phyloP scores from a whole-genome alignment of 108 stramenopile species.

The Cyclostephanos tholiformis region DNA sequence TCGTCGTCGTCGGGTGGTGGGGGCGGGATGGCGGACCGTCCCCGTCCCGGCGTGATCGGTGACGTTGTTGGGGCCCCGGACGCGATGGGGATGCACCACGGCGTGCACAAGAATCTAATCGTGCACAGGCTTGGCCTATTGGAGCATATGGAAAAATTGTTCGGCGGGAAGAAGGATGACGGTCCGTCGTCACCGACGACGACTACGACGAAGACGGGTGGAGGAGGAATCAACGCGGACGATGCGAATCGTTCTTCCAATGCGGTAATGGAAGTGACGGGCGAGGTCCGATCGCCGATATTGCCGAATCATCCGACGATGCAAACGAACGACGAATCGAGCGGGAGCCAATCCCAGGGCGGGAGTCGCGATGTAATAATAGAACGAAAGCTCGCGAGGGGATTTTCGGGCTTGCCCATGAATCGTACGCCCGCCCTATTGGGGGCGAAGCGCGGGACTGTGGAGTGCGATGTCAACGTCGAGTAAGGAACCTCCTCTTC shows the following conservation, averaged over 20 bases:
- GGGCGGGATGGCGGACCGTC: constrained; percentile 1
- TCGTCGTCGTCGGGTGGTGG: constrained; percentile 1
- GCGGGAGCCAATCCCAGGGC: too few species aligned
- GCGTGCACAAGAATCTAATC: constrained; percentile 41
- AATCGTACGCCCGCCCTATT: constrained; percentile 72
- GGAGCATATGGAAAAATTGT: constrained; percentile 27
- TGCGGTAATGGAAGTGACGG: too few species aligned
- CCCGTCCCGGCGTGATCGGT: background rate
- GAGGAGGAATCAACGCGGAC: too few species aligned
- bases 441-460: constrained; percentile 70
- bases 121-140: constrained; percentile 23
- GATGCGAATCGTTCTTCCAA: too few species aligned
- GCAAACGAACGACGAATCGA: too few species aligned
- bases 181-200: too few species aligned
- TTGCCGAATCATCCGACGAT: too few species aligned
- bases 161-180: background rate
- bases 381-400: constrained; percentile 58
- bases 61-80: background rate
- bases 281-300: too few species aligned
- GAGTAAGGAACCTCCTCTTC: constrained; percentile 14
- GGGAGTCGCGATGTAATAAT: too few species aligned
- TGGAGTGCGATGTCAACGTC: constrained; percentile 59
- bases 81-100: constrained; percentile 28
- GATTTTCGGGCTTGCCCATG: constrained; percentile 75
- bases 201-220: too few species aligned